A percentile compares a stretch with the other conserved stretches of the same genome.
Conservation (phyloP, 2,329 filamentous ascomycete genomes). For the Apiospora rasikravindrae region DNA sequence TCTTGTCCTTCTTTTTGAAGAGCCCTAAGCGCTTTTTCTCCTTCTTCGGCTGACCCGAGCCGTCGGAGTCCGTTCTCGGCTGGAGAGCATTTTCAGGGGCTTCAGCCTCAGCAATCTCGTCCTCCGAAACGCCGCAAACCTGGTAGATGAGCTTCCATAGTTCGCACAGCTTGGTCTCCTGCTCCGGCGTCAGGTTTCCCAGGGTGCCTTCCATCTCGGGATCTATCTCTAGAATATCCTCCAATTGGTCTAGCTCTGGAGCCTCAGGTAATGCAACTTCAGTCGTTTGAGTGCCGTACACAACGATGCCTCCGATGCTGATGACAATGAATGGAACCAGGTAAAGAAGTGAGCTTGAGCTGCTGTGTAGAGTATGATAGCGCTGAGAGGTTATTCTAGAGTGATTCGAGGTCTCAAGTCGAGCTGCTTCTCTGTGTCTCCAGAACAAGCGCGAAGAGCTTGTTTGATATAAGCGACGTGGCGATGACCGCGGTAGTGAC, state of each 20-base stretch:
- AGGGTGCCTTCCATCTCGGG: conserved; percentile 65
- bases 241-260: background rate
- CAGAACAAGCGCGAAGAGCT: background rate
- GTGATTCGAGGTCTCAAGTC: background rate
- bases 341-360: conserved; percentile 20
- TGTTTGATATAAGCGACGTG: conserved; percentile 1
- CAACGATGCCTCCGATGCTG: conserved; percentile 17
- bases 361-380: conserved; percentile 8
- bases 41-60: conserved; percentile 64
- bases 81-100: conserved; percentile 37
- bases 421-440: background rate
- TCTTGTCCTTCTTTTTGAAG: conserved; percentile 68
- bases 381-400: background rate
- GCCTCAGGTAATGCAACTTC: background rate
- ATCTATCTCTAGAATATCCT: conserved; percentile 21
- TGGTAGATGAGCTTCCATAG: conserved; percentile 81
- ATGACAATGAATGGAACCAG: conserved; percentile 20
- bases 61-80: conserved; percentile 31
- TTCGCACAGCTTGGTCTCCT: conserved; percentile 86
- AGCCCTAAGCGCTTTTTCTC: conserved; percentile 72
- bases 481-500: conserved; percentile 1
- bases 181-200: conserved; percentile 85
- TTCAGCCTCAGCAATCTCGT: conserved; percentile 40
- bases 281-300: conserved; percentile 19
- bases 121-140: conserved; percentile 68